Evolutionary conservation across 1,284 basidiomycete genomes (phyloP).

Genomic region (Afroboletus lepidellus): DNA sequence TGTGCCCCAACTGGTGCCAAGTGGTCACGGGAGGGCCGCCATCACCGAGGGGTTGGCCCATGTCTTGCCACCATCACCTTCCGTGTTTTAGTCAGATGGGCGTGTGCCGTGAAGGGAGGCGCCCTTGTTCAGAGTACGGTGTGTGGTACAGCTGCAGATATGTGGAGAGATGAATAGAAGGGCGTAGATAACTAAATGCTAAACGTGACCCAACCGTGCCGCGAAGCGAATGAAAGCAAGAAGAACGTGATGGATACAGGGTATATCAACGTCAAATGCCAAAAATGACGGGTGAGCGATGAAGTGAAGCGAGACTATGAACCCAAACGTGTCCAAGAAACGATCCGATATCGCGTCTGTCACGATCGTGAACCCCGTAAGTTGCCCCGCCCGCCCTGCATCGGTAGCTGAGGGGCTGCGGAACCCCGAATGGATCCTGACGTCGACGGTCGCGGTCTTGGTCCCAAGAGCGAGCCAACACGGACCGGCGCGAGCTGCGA

Average conservation of each 20-base stretch:
- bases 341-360: not conserved
- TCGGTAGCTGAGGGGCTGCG: constrained; percentile 27
- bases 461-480: constrained; percentile 29
- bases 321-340: constrained; percentile 24
- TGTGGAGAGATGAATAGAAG: constrained; percentile 5
- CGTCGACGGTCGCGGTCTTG: constrained; percentile 27
- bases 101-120: constrained; percentile 1
- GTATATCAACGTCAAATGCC: constrained; percentile 21
- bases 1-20: not conserved
- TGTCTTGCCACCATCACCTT: constrained; percentile 15
- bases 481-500: constrained; percentile 8
- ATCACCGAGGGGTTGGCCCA: not conserved
- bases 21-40: not conserved
- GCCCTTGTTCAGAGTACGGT: constrained; percentile 11
- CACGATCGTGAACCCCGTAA: constrained; percentile 17
- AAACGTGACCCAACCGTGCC: not conserved
- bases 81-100: not conserved
- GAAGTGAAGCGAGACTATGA: constrained; percentile 1
- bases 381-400: constrained; percentile 30
- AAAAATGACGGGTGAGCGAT: constrained; percentile 6
- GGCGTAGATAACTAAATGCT: constrained; percentile 6
- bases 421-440: constrained; percentile 22
- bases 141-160: constrained; percentile 15
- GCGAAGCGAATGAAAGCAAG: not conserved
- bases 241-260: constrained; percentile 9